Evolutionary conservation across 208 protist genomes (phyloP).

Genomic region (Crithidia fasciculata): DNA sequence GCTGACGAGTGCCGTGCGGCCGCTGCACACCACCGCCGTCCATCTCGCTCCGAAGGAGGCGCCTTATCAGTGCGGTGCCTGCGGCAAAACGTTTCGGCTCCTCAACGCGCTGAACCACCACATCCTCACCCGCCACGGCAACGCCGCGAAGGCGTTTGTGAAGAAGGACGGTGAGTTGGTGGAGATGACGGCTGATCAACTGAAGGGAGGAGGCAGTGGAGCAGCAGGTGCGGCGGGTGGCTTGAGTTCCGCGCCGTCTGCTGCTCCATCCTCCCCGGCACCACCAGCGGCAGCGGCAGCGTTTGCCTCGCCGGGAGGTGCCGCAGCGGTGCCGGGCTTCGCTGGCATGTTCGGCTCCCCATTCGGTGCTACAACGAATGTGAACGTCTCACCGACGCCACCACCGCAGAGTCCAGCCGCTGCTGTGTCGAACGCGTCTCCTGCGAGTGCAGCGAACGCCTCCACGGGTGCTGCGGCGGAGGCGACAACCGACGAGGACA

Average conservation of each 20-base stretch:
- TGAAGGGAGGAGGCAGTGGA: conserved; percentile 16
- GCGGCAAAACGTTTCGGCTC: conserved; percentile 86
- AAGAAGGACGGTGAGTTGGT: conserved; percentile 60
- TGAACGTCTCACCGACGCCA: background rate
- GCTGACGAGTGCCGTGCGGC: conserved; percentile 2
- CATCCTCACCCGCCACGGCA: conserved; percentile 87
- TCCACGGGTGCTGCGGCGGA: conserved; percentile 4
- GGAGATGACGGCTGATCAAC: conserved; percentile 39
- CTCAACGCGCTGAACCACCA: conserved; percentile 90
- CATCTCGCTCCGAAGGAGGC: conserved; percentile 25
- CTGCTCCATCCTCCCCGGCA: background rate
- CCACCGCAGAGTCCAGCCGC: background rate
- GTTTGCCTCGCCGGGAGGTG: background rate
- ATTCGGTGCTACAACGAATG: conserved; percentile 18
- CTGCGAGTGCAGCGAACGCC: background rate
- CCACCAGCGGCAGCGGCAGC: background rate
- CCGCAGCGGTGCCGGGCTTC: conserved; percentile 23
- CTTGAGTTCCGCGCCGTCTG: conserved; percentile 11
- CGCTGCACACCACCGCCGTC: conserved; percentile 27
- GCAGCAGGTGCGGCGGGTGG: background rate
- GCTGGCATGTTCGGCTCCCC: conserved; percentile 25
- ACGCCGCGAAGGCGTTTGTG: conserved; percentile 68
- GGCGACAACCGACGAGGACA: conserved; percentile 33
- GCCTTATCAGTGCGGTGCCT: conserved; percentile 80
- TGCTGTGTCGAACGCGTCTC: background rate